phyloP scores from a whole-genome alignment of 192 early-diverging fungal species.

The Mortierella hygrophila region DNA sequence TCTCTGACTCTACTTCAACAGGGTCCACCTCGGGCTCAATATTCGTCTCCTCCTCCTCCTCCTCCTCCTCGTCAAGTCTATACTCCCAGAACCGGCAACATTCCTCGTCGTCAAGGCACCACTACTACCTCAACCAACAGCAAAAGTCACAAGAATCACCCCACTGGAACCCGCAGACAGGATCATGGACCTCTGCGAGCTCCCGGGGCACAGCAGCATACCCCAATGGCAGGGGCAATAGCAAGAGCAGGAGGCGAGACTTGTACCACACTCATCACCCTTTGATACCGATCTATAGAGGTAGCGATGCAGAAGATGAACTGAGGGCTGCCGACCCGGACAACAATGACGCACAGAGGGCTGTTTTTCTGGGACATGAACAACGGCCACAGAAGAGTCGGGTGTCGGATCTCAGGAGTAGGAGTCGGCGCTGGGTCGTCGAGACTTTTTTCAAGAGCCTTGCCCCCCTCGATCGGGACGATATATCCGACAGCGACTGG shows the following conservation, averaged over 20 bases:
- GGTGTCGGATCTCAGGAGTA: neutral
- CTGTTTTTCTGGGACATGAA: neutral
- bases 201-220: neutral
- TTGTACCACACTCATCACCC: neutral
- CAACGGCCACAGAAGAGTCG: neutral
- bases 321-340: neutral
- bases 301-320: neutral
- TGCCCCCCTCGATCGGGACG: neutral
- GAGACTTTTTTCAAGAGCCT: neutral
- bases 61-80: neutral
- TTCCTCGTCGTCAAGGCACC: neutral
- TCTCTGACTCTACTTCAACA: slow-evolving; percentile 1
- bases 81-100: neutral
- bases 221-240: neutral
- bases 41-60: neutral
- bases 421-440: neutral
- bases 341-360: neutral
- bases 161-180: neutral
- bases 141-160: neutral
- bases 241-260: neutral
- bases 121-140: neutral
- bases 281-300: neutral
- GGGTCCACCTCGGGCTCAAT: neutral
- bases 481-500: neutral
- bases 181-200: neutral